Base-by-base conservation (phyloP, 139 green algal species). In the Astrephomene gubernaculifera region DNA sequence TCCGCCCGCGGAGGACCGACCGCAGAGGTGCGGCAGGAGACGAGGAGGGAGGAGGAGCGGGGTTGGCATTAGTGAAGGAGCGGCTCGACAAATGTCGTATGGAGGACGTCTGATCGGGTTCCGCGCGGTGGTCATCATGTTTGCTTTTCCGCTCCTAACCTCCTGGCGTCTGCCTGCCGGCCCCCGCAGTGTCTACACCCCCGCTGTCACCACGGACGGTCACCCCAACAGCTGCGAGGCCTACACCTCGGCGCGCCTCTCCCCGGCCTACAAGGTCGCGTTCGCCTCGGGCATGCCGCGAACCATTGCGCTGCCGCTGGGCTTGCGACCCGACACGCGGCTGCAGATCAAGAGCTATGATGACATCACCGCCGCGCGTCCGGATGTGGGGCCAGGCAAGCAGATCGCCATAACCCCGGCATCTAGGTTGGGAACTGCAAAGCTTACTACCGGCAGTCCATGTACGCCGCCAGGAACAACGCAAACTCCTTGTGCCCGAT, bases 331-430 rank as follows among this genome's bases (percentile, higher is more conserved):
- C 1, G 79, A 86, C 65, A 86, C 79, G 29, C 65, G 79, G 22
- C 36, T 86, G 57, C 57, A 44, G 61, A 35, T 76, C 45, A 53
- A 57, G 12, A 8, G 63, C 43, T 86, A 86, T 19, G 45, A 78
- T 2, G 52, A 49, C 27, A 25, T 69, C 35, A 44, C 21, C 22
- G 65, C 63, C 3, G 35, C 65, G 8, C 43, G 64, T 4, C 44
- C 64, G 10, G 79, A 78, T 12, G 79, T 86, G 12, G 79, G 79
- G 4, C 79, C 79, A 68, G 78, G 78, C 67, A 54, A 84, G 78
- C 52, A 39, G 49, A n/a, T n/a, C n/a, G n/a, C n/a, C n/a, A n/a
- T n/a, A n/a, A n/a, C n/a, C n/a, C n/a, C n/a, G n/a, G n/a, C n/a
- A n/a, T n/a, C n/a, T n/a, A n/a, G n/a, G n/a, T n/a, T n/a, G n/a